Conservation (phyloP, 2,329 filamentous ascomycete genomes). For the Parasarocladium wereldwijsianum region DNA sequence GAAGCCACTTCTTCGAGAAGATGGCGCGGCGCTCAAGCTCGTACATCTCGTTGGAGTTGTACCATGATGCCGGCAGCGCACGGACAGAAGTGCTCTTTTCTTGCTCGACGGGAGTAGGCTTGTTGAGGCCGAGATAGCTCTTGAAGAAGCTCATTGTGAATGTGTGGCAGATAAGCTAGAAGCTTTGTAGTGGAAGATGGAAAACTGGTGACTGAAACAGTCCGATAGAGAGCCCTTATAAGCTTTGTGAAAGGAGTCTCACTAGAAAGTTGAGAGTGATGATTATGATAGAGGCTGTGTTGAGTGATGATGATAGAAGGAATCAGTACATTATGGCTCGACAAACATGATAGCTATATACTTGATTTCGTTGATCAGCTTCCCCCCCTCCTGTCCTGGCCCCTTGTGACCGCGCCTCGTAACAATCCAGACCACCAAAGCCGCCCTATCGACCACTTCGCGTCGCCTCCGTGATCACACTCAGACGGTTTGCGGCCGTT, state of each 20-base stretch:
- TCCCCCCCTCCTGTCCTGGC: too few species aligned
- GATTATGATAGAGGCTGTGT: background rate
- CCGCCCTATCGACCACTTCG: too few species aligned
- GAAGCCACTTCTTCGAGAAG: conserved; percentile 41
- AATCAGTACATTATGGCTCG: background rate
- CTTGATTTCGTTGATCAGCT: too few species aligned
- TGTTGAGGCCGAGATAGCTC: conserved; percentile 19
- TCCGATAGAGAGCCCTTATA: background rate
- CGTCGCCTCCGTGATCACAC: too few species aligned
- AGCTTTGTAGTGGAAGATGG: too few species aligned
- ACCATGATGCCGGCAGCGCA: conserved; percentile 36
- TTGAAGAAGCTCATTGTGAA: conserved; percentile 12
- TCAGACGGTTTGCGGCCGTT: too few species aligned
- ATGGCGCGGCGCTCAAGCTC: conserved; percentile 41
- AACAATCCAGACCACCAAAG: too few species aligned
- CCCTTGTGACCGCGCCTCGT: too few species aligned
- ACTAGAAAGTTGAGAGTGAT: background rate
- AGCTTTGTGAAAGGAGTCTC: background rate
- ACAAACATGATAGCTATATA: too few species aligned
- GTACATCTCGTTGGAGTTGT: conserved; percentile 36
- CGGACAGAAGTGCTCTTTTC: conserved; percentile 12
- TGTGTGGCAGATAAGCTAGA: too few species aligned
- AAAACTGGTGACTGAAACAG: too few species aligned
- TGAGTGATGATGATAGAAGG: background rate
- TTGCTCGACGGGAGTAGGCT: conserved; percentile 7